Percentiles rank a stretch among this genome's conserved stretches.
These are phyloP conservation scores for Tetracladium maxilliforme DNA, from an alignment of 2,329 filamentous ascomycete species.

Conservation along the genomic window DNA sequence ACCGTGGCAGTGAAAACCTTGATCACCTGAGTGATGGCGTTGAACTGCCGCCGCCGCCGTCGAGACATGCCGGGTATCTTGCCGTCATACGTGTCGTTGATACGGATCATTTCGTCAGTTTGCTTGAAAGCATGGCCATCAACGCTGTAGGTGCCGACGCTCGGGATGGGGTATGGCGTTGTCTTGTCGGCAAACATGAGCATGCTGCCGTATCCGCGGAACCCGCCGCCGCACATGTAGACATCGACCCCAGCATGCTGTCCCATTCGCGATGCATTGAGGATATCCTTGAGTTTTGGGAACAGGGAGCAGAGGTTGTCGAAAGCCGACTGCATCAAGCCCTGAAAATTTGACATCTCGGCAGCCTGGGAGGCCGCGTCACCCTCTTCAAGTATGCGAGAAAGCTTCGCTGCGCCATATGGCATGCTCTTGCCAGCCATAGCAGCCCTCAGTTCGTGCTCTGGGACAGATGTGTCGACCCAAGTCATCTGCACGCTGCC, in stretches of 20 bases:
- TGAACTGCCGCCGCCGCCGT: constrained; percentile 65
- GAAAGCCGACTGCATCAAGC: constrained; percentile 46
- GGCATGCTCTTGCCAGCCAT: constrained; percentile 40
- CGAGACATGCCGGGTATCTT: constrained; percentile 69
- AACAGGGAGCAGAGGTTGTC: constrained; percentile 31
- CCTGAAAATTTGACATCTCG: constrained; percentile 37
- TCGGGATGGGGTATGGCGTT: constrained; percentile 68
- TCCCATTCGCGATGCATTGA: too few relatives aligned
- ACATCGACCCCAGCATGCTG: constrained; percentile 47
- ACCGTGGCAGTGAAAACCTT: constrained; percentile 56
- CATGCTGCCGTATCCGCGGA: constrained; percentile 81
- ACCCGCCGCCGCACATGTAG: constrained; percentile 81
- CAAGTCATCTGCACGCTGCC: constrained; percentile 53
- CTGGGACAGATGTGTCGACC: constrained; percentile 29
- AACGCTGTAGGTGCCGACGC: constrained; percentile 67
- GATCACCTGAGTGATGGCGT: constrained; percentile 71
- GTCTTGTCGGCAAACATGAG: constrained; percentile 66
- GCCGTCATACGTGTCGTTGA: constrained; percentile 31
- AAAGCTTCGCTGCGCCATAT: constrained; percentile 44
- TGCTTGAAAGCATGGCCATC: constrained; percentile 42
- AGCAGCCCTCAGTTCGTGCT: constrained; percentile 38
- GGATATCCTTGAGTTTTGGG: constrained; percentile 32
- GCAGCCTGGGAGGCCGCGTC: constrained; percentile 25
- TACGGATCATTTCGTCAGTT: constrained; percentile 31
- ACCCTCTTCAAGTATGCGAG: constrained; percentile 26